Evolutionary conservation across 495 filamentous ascomycete species (phyloP).

Genomic region (Daldinia decipiens): DNA sequence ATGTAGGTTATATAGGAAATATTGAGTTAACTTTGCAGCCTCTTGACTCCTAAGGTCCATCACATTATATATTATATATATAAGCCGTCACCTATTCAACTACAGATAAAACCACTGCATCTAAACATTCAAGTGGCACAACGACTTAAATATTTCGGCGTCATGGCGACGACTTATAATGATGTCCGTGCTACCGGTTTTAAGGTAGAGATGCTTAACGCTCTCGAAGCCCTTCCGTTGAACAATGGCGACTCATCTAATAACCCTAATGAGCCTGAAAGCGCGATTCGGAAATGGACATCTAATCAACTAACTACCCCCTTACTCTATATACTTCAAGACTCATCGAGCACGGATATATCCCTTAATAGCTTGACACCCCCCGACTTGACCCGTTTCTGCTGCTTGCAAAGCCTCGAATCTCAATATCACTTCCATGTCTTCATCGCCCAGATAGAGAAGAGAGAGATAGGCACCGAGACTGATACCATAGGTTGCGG

Average conservation of each 20-base stretch:
- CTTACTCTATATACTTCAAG: constrained; percentile 16
- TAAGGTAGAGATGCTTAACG: not conserved
- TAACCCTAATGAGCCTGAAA: not conserved
- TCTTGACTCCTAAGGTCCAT: not conserved
- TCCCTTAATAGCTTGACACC: not conserved
- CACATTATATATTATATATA: too few relatives aligned
- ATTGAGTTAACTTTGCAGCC: not conserved
- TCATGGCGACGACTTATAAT: not conserved
- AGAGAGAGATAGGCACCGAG: not conserved
- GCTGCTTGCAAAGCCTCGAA: constrained; percentile 10
- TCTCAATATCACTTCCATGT: constrained; percentile 13
- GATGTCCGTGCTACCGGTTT: not conserved
- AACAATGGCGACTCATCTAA: not conserved
- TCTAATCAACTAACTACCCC: not conserved
- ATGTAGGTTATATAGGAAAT: not conserved
- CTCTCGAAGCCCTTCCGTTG: constrained; percentile 11
- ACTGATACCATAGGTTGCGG: not conserved
- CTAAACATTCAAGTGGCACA: not conserved
- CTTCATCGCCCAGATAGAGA: constrained; percentile 18
- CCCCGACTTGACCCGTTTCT: not conserved
- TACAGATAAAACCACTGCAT: not conserved
- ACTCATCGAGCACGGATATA: constrained; percentile 11
- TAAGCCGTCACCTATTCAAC: not conserved
- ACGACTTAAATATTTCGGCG: not conserved
- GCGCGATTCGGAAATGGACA: constrained; percentile 9